Evolutionary conservation across 2,329 filamentous ascomycete genomes (phyloP).

Genomic region (Ceratocystis colombiana): DNA sequence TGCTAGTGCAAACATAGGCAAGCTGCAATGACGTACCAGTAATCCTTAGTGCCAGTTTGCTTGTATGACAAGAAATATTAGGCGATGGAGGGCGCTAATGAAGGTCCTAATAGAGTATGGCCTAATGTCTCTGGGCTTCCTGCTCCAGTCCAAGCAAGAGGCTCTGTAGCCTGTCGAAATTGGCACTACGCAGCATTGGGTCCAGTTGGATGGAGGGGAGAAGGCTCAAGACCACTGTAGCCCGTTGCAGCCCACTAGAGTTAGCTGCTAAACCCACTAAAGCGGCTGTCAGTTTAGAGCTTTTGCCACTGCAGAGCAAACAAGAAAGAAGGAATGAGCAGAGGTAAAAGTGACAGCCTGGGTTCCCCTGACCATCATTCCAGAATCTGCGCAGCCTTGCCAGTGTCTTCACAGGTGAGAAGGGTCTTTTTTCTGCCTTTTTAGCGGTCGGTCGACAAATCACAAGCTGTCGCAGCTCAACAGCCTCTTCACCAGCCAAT

Average conservation of each 20-base stretch:
- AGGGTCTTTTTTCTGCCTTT: not conserved
- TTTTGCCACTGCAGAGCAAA: constrained; percentile 9
- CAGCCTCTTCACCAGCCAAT: not conserved
- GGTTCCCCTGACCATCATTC: constrained; percentile 8
- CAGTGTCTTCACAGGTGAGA: not conserved
- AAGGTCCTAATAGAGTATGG: not conserved
- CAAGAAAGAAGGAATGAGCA: not conserved
- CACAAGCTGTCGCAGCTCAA: no score
- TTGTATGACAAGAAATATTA: not conserved
- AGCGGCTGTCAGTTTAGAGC: not conserved
- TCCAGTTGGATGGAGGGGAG: not conserved
- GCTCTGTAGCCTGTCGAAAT: not conserved
- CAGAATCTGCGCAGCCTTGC: not conserved
- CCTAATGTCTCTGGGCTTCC: not conserved
- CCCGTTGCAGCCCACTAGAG: not conserved
- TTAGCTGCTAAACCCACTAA: not conserved
- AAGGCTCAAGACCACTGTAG: not conserved
- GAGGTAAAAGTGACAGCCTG: constrained; percentile 2
- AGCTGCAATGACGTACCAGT: not conserved
- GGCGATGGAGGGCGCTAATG: not conserved
- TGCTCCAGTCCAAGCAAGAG: not conserved
- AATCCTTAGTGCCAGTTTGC: not conserved
- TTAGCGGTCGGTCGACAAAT: no score
- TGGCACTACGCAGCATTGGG: constrained; percentile 3
- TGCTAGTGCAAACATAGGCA: not conserved